Evolutionary conservation across 2,329 filamentous ascomycete species (phyloP).

Genomic region (Fusarium nematophilum): DNA sequence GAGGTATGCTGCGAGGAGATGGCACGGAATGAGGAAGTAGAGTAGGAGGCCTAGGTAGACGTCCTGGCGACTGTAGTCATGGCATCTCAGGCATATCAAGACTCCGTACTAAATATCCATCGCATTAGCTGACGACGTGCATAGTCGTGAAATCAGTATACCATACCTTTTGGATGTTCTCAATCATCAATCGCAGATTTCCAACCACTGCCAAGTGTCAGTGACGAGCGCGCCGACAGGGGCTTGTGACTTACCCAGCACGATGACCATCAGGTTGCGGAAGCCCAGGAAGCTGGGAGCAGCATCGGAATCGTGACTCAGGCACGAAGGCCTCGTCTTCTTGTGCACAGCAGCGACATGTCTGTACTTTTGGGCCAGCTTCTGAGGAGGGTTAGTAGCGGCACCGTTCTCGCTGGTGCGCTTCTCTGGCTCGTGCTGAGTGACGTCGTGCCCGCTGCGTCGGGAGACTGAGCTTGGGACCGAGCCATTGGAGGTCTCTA

Average conservation of each 20-base stretch:
- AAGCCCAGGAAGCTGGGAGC: slow-evolving; percentile 92
- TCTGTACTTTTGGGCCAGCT: slow-evolving; percentile 74
- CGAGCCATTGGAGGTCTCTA: slow-evolving; percentile 46
- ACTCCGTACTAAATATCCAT: slow-evolving; percentile 82
- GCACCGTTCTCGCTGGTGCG: slow-evolving; percentile 38
- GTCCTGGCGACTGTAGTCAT: slow-evolving; percentile 86
- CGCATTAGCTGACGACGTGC: slow-evolving; percentile 16
- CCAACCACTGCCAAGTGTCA: slow-evolving; percentile 75
- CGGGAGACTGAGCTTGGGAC: slow-evolving; percentile 35
- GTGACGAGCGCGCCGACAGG: slow-evolving; percentile 23
- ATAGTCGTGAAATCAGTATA: background rate
- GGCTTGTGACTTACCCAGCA: slow-evolving; percentile 71
- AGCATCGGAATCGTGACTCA: slow-evolving; percentile 82
- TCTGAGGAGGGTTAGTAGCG: slow-evolving; percentile 35
- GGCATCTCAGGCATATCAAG: slow-evolving; percentile 89
- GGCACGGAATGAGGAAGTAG: slow-evolving; percentile 89
- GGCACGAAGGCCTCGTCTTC: slow-evolving; percentile 76
- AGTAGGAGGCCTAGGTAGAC: slow-evolving; percentile 79
- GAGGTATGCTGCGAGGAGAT: slow-evolving; percentile 88
- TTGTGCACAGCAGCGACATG: slow-evolving; percentile 92
- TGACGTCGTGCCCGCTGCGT: slow-evolving; percentile 44
- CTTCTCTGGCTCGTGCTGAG: slow-evolving; percentile 39
- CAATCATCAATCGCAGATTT: slow-evolving; percentile 93
- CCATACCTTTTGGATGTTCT: slow-evolving; percentile 91
- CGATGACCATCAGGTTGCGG: slow-evolving; percentile 94